Base-by-base conservation (phyloP, 192 early-diverging fungal species). In the Backusella luteola region DNA sequence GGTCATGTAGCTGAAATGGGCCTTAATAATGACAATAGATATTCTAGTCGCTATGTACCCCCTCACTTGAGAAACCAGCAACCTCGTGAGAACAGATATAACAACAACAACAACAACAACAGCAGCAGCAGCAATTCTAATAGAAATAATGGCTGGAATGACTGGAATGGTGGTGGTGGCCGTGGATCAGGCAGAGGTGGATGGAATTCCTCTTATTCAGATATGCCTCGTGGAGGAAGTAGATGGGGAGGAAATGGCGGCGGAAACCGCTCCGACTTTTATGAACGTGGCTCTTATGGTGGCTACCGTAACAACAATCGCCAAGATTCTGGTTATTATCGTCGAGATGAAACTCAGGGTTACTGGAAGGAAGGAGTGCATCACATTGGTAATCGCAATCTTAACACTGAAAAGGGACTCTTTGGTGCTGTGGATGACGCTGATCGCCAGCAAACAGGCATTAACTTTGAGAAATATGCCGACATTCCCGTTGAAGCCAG, bases 401-500 rank as follows among this genome's bases (percentile, higher is more conserved):
- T 88, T 73, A 89, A 91, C 66, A 76, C 92, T 32, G 97, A 98
- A 83, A 69, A 83, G 21, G 92, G 94, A 79, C 88, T 99, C 35
- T 97, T 89, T 77, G 91, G 91, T 44, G 73, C 81, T 63, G 74
- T 89, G 41, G 93, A 97, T 66, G 93, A 94, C 75, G 86, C 89
- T 81, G 90, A 92, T 74, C 89, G 90, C 67, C 91, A 91, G 84
- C 88, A 90, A 77, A 94, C 94, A 70, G 97, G 97, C 73, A 99
- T 99, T 81, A 98, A 99, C 91, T 99, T 99, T 91, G 95, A 96
- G 74, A 97, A 96, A 84, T 99, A 99, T 86, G 96, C 97, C 76
- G 95, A 99, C 84, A 99, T 99, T 56, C 97, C 97, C 14, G 97
- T 97, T 73, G 96, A 98, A 78, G 95, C 94, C 26, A 90, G 91